Percentiles rank a stretch among this genome's conserved stretches.
Evolutionary conservation across 352 stramenopile species (phyloP).

Genomic region (Phytophthora tentaculata): DNA sequence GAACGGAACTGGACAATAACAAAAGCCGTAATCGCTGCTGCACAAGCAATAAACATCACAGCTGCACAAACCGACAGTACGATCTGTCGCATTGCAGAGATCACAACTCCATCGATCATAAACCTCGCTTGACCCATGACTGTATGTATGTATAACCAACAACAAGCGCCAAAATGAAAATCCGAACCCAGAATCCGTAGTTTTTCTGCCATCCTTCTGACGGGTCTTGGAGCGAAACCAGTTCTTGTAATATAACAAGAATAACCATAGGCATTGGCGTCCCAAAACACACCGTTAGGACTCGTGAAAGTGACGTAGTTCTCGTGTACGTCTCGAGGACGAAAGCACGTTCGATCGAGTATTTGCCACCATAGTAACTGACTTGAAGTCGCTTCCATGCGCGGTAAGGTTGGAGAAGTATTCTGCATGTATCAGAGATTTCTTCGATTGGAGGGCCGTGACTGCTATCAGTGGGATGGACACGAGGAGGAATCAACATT

Average conservation of each 20-base stretch:
- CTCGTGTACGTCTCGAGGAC: slow-evolving; percentile 17
- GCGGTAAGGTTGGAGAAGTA: neutral
- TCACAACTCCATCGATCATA: slow-evolving; percentile 7
- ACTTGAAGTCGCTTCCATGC: slow-evolving; percentile 13
- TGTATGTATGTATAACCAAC: neutral
- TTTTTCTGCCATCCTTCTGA: slow-evolving; percentile 8
- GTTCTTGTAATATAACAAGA: slow-evolving; percentile 5
- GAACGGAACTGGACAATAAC: slow-evolving; percentile 14
- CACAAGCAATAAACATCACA: neutral
- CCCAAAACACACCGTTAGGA: slow-evolving; percentile 6
- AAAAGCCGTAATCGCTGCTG: neutral
- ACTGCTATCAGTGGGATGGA: neutral
- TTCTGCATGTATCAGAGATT: neutral
- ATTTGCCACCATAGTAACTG: slow-evolving; percentile 16
- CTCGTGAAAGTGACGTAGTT: slow-evolving; percentile 1
- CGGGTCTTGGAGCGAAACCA: slow-evolving; percentile 13
- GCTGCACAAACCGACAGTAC: neutral
- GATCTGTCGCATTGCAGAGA: neutral
- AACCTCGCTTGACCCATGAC: neutral
- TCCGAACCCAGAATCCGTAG: slow-evolving; percentile 17
- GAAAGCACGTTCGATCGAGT: slow-evolving; percentile 9
- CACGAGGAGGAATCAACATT: neutral
- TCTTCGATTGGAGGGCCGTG: neutral
- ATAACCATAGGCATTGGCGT: slow-evolving; percentile 8
- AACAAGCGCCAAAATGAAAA: neutral